Base-by-base conservation (phyloP, 2,329 filamentous ascomycete species). In the Fusarium buharicum region DNA sequence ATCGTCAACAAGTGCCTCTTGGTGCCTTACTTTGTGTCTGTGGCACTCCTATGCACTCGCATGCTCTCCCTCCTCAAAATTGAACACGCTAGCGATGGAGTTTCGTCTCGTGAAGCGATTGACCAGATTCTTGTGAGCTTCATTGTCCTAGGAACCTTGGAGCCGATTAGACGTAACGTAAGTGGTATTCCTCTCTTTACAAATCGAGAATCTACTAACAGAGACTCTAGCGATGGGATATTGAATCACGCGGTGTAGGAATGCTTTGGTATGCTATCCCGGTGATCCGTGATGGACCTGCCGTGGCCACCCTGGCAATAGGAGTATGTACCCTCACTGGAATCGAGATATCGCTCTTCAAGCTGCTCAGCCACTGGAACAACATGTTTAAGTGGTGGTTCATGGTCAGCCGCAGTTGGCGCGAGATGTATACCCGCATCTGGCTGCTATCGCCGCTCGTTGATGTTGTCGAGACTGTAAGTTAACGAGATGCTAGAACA, bases 381-480 rank as follows among this genome's bases (percentile, higher is more conserved):
- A 47, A 63, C 24, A 52, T 63, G 24, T 22, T 49, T 18, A 31
- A 27, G 2, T 57, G 62, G 30, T 72, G 69, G 70, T 65, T 72
- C 17, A 24, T 53, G 2, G 47, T 46, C 18, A 17, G 50, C 14
- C 53, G 63, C 30, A 59, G 41, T 18, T n/a, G 30, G 11, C 18
- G 20, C n/a, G 46, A 64, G 14, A 38, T 36, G 2, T 62, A 66
- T 48, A 31, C 60, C 39, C 59, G 66, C 36, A 34, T 55, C 13
- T 63, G 59, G 65, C 41, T 68, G 7, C 63, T 72, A 6, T 55
- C 62, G 22, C 67, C 70, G 10, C 46, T 72, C 3, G 37, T 70
- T 4, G 68, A 72, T 31, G 5, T 68, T 45, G 56, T 27, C 7
- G 70, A 72, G 43, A 72, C 70, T 39, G 70, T 67, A 40, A 33